phyloP scores from a whole-genome alignment of 2,329 filamentous ascomycete genomes.

The Coniochaeta hoffmannii region DNA sequence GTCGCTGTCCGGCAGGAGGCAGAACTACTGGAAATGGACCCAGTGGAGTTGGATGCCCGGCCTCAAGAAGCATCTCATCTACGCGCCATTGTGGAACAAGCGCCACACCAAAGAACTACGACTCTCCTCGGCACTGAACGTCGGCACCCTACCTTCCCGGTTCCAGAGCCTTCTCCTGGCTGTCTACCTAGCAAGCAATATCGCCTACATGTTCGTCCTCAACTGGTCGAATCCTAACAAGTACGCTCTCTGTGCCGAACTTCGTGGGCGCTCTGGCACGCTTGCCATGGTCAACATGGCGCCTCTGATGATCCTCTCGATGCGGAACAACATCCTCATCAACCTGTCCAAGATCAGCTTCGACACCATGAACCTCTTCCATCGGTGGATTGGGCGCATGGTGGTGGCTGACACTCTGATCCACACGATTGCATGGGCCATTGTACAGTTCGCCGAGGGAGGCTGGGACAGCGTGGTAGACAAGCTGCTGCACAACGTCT shows the following conservation, averaged over 20 bases:
- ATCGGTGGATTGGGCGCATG: slow-evolving; percentile 75
- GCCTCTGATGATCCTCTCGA: slow-evolving; percentile 79
- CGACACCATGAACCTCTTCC: slow-evolving; percentile 89
- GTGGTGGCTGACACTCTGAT: slow-evolving; percentile 61
- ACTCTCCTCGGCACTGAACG: slow-evolving; percentile 34
- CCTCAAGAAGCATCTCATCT: slow-evolving; percentile 54
- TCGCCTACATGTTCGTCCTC: slow-evolving; percentile 54
- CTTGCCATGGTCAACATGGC: slow-evolving; percentile 87
- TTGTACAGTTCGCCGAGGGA: slow-evolving; percentile 60
- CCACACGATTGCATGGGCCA: slow-evolving; percentile 66
- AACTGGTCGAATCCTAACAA: slow-evolving; percentile 51
- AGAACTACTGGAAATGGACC: slow-evolving; percentile 51
- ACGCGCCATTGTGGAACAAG: slow-evolving; percentile 57
- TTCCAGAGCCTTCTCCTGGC: slow-evolving; percentile 52
- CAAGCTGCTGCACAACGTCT: slow-evolving; percentile 49
- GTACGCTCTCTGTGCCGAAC: slow-evolving; percentile 65
- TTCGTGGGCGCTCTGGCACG: slow-evolving; percentile 78
- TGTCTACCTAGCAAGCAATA: slow-evolving; percentile 52
- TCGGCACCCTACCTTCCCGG: slow-evolving; percentile 58
- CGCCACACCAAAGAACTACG: slow-evolving; percentile 52
- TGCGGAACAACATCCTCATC: slow-evolving; percentile 91
- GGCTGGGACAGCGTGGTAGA: slow-evolving; percentile 52
- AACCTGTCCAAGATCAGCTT: slow-evolving; percentile 77
- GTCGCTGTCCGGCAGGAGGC: slow-evolving; percentile 41
- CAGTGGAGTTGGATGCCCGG: slow-evolving; percentile 54